These are phyloP conservation scores for Venturia aucupariae DNA, from an alignment of 2,329 filamentous ascomycete species.

Conservation along the genomic window DNA sequence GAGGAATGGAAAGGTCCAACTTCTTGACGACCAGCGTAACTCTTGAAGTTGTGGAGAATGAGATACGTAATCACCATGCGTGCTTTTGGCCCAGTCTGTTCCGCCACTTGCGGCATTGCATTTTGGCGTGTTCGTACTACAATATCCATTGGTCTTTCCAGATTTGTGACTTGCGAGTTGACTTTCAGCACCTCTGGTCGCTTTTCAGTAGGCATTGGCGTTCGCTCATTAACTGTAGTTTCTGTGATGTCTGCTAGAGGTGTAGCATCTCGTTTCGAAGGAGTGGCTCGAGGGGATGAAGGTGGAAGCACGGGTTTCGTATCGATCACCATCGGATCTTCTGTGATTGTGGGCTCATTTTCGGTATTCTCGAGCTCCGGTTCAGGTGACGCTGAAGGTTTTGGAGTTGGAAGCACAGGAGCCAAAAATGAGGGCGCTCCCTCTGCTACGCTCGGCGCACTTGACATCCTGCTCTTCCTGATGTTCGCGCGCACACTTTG, in stretches of 20 bases:
- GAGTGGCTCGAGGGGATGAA: slow-evolving; percentile 29
- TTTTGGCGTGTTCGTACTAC: slow-evolving; percentile 74
- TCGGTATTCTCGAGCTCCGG: slow-evolving; percentile 17
- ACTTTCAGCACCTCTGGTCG: slow-evolving; percentile 52
- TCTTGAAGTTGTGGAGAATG: slow-evolving; percentile 95
- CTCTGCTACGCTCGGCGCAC: slow-evolving; percentile 27
- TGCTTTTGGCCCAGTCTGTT: slow-evolving; percentile 68
- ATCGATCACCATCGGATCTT: slow-evolving; percentile 19
- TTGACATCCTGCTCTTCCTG: slow-evolving; percentile 34
- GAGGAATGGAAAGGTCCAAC: slow-evolving; percentile 95
- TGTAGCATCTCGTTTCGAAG: slow-evolving; percentile 37
- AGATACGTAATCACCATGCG: slow-evolving; percentile 90
- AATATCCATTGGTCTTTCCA: slow-evolving; percentile 91
- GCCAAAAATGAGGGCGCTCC: slow-evolving; percentile 4
- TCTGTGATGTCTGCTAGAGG: slow-evolving; percentile 68
- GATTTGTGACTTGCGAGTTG: slow-evolving; percentile 63
- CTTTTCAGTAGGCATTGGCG: slow-evolving; percentile 26
- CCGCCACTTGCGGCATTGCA: slow-evolving; percentile 43
- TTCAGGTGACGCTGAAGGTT: slow-evolving; percentile 32
- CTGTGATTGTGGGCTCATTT: slow-evolving; percentile 31
- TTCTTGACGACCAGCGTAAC: slow-evolving; percentile 89
- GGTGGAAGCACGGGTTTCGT: slow-evolving; percentile 3
- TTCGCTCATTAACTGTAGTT: slow-evolving; percentile 54
- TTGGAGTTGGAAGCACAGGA: slow-evolving; percentile 39
- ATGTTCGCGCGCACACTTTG: slow-evolving; percentile 44